Base-by-base conservation (phyloP, 495 filamentous ascomycete species). In the Aspergillus bridgeri region DNA sequence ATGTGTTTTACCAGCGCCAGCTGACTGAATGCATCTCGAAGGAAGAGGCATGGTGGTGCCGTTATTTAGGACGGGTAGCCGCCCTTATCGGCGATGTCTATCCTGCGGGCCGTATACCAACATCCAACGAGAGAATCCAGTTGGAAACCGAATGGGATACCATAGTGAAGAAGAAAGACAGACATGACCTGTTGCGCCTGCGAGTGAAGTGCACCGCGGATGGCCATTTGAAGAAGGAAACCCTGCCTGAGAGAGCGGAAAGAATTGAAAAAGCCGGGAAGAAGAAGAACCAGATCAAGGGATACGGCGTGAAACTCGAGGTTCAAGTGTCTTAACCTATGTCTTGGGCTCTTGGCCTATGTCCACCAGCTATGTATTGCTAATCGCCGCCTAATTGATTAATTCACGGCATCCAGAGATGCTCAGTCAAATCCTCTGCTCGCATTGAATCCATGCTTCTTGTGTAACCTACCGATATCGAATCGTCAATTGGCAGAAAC, bases 251-350 rank as follows among this genome's bases (percentile, higher is more conserved):
- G 15, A 64, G 67, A 29, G 63, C 78, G 5, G 68, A 71, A 53
- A 68, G 66, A 50, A 65, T 87, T 15, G 73, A 78, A 54, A 86
- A 85, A 65, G 68, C 77, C 5, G 84, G 84, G 2, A 86, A 86
- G 71, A 81, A 73, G 69, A 87, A 84, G 74, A 78, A 79, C 55
- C 84, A 79, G 79, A 61, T 76, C 23, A 57, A 65, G 22, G 61
- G 58, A 8, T 66, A 64, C 51, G 67, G 67, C 5, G 62, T 69
- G 20, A 59, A 60, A 43, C 56, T 67, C 33, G 57, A 51, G n/a
- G 62, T 69, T 11, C 44, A 47, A 15, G 42, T 60, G 2, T 42
- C n/a, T 27, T 56, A 56, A 25, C 3, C 13, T 42, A 38, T 48
- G 18, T 29, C 25, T 3, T 4, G 25, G 7, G 25, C 25, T 4